Percentiles rank a stretch among this genome's conserved stretches.
Conservation (phyloP, 352 stramenopile species). For the Blastocystis sp. region DNA sequence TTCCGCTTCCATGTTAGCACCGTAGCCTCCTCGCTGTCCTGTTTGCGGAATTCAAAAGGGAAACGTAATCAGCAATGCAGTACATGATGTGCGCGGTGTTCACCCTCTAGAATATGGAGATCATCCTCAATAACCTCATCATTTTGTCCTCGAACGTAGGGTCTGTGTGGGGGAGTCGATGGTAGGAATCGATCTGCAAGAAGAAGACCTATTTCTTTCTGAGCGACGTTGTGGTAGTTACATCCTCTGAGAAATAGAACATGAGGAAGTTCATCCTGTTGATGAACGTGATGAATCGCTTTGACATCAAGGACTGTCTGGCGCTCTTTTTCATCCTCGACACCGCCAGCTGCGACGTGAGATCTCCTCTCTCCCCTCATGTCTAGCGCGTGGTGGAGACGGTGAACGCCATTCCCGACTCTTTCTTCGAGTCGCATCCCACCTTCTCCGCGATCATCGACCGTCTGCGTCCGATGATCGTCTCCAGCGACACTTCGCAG, state of each 20-base stretch:
- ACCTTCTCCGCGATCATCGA: not conserved
- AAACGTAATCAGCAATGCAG: conserved; percentile 36
- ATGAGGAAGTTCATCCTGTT: conserved; percentile 24
- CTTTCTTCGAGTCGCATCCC: not conserved
- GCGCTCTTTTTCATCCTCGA: conserved; percentile 31
- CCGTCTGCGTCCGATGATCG: not conserved
- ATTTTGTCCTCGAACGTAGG: not conserved
- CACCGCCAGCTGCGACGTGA: not conserved
- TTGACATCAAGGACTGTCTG: conserved; percentile 19
- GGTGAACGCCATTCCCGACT: not conserved
- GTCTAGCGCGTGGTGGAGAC: not conserved
- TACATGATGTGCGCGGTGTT: not conserved
- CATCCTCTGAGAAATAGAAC: not conserved
- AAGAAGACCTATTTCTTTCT: conserved; percentile 28
- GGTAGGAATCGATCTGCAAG: conserved; percentile 16
- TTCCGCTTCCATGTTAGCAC: not conserved
- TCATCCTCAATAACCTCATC: conserved; percentile 30
- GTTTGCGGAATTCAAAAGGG: not conserved
- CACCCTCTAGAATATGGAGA: not conserved
- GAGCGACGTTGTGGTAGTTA: not conserved
- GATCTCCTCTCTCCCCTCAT: not conserved
- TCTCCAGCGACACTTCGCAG: not conserved
- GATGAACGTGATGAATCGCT: conserved; percentile 25
- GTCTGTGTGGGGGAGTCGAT: not conserved
- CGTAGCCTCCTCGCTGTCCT: not conserved